These are phyloP conservation scores for Macroventuria anomochaeta DNA, from an alignment of 2,329 filamentous ascomycete genomes.

Conservation along the genomic window DNA sequence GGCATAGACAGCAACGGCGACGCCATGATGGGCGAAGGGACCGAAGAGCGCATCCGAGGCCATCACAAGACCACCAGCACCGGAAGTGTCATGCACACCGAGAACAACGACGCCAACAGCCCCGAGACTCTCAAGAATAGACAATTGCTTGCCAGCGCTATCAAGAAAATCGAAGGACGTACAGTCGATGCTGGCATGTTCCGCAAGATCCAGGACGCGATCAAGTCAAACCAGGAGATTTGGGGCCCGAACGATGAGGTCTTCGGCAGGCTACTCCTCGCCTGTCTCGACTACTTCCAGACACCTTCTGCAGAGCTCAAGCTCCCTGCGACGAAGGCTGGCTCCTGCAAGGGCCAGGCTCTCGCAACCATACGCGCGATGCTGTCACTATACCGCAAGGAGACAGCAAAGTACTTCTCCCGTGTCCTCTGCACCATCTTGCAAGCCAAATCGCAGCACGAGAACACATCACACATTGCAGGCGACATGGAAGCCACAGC, in stretches of 20 bases:
- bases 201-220: constrained; percentile 76
- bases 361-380: constrained; percentile 76
- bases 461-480: constrained; percentile 73
- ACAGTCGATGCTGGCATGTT: constrained; percentile 83
- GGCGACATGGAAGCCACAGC: constrained; percentile 76
- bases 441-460: constrained; percentile 68
- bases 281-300: constrained; percentile 75
- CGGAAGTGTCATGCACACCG: constrained; percentile 44
- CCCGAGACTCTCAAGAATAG: constrained; percentile 54
- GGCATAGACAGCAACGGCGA: constrained; percentile 39
- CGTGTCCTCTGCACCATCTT: constrained; percentile 72
- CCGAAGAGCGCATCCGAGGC: constrained; percentile 35
- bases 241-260: constrained; percentile 72
- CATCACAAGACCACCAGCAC: constrained; percentile 50
- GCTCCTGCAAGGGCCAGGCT: constrained; percentile 76
- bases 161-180: constrained; percentile 72
- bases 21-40: constrained; percentile 35
- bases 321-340: constrained; percentile 67
- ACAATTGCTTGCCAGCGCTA: constrained; percentile 74
- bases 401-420: constrained; percentile 71
- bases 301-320: constrained; percentile 57
- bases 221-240: constrained; percentile 68
- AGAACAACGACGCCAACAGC: constrained; percentile 41
- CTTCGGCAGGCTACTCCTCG: constrained; percentile 71
- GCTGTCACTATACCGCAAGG: constrained; percentile 69